A percentile compares a stretch with the other conserved stretches of the same genome.
Evolutionary conservation across 805 yeast genomes (phyloP).

Genomic region (Lipomyces orientalis): DNA sequence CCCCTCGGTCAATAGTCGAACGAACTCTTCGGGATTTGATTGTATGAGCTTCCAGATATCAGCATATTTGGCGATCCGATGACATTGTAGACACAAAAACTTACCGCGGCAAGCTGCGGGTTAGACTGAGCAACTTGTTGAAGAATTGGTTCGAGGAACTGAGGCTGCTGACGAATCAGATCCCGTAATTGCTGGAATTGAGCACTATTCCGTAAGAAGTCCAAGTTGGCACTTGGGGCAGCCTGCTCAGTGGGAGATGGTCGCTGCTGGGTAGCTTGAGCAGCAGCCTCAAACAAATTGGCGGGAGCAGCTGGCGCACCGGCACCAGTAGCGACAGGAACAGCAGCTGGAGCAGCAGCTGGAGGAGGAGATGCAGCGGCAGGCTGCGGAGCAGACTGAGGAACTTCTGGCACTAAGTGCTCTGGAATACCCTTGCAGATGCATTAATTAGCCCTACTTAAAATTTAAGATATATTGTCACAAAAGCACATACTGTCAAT

Average conservation of each 20-base stretch:
- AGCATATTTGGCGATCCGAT: neutral
- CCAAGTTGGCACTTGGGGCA: conserved; percentile 52
- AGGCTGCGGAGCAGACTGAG: conserved; percentile 39
- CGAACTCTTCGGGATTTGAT: conserved; percentile 83
- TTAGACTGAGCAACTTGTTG: conserved; percentile 80
- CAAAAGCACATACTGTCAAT: conserved; percentile 53
- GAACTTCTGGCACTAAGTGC: conserved; percentile 48
- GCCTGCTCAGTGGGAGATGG: conserved; percentile 53
- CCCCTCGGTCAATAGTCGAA: conserved; percentile 60
- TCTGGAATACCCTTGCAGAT: conserved; percentile 72
- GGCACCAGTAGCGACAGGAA: conserved; percentile 40
- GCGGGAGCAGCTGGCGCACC: conserved; percentile 43
- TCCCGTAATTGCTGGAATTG: conserved; percentile 69
- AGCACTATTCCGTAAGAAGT: conserved; percentile 43
- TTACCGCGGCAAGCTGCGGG: conserved; percentile 79
- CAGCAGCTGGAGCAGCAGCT: conserved; percentile 36
- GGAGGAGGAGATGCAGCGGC: conserved; percentile 39
- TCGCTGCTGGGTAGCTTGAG: conserved; percentile 53
- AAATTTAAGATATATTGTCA: neutral
- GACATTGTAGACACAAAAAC: neutral
- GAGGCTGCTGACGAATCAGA: conserved; percentile 84
- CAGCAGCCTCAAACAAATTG: conserved; percentile 50
- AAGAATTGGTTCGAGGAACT: conserved; percentile 79
- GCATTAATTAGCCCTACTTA: neutral
- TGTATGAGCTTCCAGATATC: conserved; percentile 28